phyloP scores from a whole-genome alignment of 768 basidiomycete species.

The Mycena galericulata region DNA sequence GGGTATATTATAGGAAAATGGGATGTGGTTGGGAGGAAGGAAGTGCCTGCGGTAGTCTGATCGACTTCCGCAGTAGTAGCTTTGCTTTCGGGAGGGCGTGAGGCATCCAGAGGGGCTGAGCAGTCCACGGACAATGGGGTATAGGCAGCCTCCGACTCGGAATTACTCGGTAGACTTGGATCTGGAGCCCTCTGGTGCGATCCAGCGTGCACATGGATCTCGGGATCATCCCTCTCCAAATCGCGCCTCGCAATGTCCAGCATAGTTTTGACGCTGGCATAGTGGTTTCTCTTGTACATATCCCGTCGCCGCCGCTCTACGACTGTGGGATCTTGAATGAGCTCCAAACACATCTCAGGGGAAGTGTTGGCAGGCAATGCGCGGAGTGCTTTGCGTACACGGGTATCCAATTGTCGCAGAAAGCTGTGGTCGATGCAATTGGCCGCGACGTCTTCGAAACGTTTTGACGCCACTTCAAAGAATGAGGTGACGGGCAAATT shows the following conservation, averaged over 20 bases:
- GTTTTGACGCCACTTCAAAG: constrained; percentile 23
- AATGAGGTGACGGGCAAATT: neutral
- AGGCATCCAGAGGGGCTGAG: no score
- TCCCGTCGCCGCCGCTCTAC: neutral
- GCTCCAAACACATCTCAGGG: constrained; percentile 18
- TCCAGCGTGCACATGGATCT: neutral
- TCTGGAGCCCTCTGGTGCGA: neutral
- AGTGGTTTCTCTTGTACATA: constrained; percentile 8
- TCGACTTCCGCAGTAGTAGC: no score
- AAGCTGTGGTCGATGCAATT: constrained; percentile 25
- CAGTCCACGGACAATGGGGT: neutral
- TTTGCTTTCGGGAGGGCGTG: no score
- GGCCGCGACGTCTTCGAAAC: constrained; percentile 21
- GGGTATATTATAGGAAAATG: no score
- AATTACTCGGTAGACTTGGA: neutral
- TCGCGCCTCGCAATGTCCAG: constrained; percentile 17
- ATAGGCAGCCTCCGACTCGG: constrained; percentile 1
- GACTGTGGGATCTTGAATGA: constrained; percentile 21
- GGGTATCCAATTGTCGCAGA: constrained; percentile 1
- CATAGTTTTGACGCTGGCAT: neutral
- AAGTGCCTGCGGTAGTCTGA: no score
- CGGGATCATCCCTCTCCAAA: constrained; percentile 10
- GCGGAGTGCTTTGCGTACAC: constrained; percentile 1
- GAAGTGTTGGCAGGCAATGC: constrained; percentile 13
- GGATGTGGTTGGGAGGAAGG: no score